phyloP scores from a whole-genome alignment of 164 flowering plant genomes.

The Annona cherimola region DNA sequence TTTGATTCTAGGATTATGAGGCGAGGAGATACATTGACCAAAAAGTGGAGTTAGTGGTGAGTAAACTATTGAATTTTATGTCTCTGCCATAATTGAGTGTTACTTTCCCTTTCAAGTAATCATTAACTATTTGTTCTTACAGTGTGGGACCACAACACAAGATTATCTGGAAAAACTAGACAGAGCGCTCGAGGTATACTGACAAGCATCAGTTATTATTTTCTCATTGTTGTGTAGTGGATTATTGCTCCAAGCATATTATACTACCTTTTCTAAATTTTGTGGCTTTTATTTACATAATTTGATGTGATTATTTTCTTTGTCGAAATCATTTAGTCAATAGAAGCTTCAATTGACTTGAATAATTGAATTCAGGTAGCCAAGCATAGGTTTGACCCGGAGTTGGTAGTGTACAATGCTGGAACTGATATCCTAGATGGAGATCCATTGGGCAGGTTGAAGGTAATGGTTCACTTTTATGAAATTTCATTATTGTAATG shows the following conservation, averaged over 20 bases:
- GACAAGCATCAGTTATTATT: neutral
- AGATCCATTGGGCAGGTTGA: slow-evolving; percentile 78
- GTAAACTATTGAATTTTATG: neutral
- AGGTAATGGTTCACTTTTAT: slow-evolving; percentile 38
- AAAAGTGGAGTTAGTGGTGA: slow-evolving; percentile 74
- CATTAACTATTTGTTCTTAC: slow-evolving; percentile 13
- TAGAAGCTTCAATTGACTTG: too few species aligned
- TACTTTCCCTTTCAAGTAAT: neutral
- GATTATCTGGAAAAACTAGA: slow-evolving; percentile 66
- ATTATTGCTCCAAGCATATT: neutral
- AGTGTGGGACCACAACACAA: slow-evolving; percentile 83
- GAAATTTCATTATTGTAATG: too few species aligned
- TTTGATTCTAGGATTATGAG: slow-evolving; percentile 51
- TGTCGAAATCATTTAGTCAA: neutral
- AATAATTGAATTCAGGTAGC: slow-evolving; percentile 44
- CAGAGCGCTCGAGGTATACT: slow-evolving; percentile 72
- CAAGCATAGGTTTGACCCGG: slow-evolving; percentile 53
- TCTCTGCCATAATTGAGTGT: neutral
- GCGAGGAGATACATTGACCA: slow-evolving; percentile 70
- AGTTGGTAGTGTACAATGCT: slow-evolving; percentile 84
- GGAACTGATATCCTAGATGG: slow-evolving; percentile 94
- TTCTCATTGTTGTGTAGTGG: neutral
- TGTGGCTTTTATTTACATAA: neutral
- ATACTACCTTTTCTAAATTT: neutral
- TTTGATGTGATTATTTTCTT: neutral